phyloP scores from a whole-genome alignment of 139 green algal species.

The Auxenochlorella pyrenoidosa region DNA sequence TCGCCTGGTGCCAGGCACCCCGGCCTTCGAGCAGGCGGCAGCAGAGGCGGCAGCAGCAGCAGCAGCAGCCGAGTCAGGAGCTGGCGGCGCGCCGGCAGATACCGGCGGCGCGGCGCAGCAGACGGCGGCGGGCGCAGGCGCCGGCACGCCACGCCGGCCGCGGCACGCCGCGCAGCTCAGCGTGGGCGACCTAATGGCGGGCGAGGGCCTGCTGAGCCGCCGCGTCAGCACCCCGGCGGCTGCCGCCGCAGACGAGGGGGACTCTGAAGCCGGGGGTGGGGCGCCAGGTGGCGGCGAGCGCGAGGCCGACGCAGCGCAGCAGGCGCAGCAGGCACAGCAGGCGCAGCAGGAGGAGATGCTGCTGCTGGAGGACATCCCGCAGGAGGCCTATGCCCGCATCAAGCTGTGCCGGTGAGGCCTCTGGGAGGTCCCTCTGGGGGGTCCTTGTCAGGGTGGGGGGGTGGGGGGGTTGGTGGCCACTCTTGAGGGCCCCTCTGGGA shows the following conservation, averaged over 20 bases:
- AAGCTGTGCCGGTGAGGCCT: constrained; percentile 68
- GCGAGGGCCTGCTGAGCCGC: not conserved
- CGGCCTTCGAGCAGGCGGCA: constrained; percentile 6
- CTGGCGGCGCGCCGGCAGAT: not conserved
- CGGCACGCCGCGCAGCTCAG: constrained; percentile 27
- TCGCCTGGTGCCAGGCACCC: constrained; percentile 33
- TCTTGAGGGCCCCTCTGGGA: too few relatives aligned
- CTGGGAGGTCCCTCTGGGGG: too few relatives aligned
- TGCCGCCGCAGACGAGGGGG: not conserved
- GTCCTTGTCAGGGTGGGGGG: too few relatives aligned
- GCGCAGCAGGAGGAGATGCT: constrained; percentile 40
- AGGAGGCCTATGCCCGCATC: constrained; percentile 71
- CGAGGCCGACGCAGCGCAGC: too few relatives aligned
- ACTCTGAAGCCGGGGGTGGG: not conserved
- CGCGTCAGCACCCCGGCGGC: not conserved
- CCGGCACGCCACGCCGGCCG: not conserved
- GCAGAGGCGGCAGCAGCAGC: not conserved
- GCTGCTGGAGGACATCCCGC: constrained; percentile 59
- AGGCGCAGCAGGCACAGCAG: not conserved
- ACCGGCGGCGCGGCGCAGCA: not conserved
- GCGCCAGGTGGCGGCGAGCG: not conserved
- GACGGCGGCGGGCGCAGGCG: not conserved
- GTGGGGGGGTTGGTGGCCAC: too few relatives aligned
- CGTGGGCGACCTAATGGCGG: constrained; percentile 24
- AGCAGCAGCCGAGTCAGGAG: not conserved